These are phyloP conservation scores for Peronospora destructor DNA, from an alignment of 352 stramenopile species.

Conservation along the genomic window DNA sequence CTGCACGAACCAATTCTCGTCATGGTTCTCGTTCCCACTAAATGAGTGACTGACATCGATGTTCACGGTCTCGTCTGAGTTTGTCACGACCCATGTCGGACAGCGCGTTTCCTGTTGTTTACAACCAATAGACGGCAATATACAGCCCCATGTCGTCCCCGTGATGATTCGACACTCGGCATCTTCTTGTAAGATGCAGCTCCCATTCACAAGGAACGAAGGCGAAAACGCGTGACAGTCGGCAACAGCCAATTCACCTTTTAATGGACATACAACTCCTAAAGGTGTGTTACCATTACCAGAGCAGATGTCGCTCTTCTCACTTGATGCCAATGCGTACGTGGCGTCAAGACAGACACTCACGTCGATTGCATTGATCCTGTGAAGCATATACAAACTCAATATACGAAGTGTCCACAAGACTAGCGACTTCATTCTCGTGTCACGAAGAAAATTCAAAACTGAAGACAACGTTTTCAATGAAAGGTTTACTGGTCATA, in stretches of 20 bases:
- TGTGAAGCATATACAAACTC: not conserved
- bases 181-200: slow-evolving; percentile 27
- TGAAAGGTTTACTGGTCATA: too few species aligned
- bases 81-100: slow-evolving; percentile 12
- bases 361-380: slow-evolving; percentile 19
- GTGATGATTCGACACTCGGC: slow-evolving; percentile 24
- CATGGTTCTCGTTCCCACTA: slow-evolving; percentile 19
- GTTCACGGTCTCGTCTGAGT: slow-evolving; percentile 3
- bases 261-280: slow-evolving; percentile 36
- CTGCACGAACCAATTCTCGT: slow-evolving; percentile 25
- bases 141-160: slow-evolving; percentile 27
- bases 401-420: not conserved
- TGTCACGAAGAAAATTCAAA: slow-evolving; percentile 3
- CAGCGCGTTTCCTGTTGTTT: not conserved
- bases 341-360: slow-evolving; percentile 56
- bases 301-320: slow-evolving; percentile 29
- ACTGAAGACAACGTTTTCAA: slow-evolving; percentile 2
- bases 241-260: slow-evolving; percentile 31
- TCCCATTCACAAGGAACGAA: slow-evolving; percentile 24
- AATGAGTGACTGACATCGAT: slow-evolving; percentile 17
- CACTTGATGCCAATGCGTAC: slow-evolving; percentile 33
- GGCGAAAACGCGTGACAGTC: slow-evolving; percentile 37
- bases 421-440: slow-evolving; percentile 4
- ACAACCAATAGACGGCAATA: slow-evolving; percentile 31
- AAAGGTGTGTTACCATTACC: slow-evolving; percentile 27